A percentile compares a stretch with the other conserved stretches of the same genome.
Conservation (phyloP, 2,329 filamentous ascomycete genomes). For the Phyllosticta ampelicida region DNA sequence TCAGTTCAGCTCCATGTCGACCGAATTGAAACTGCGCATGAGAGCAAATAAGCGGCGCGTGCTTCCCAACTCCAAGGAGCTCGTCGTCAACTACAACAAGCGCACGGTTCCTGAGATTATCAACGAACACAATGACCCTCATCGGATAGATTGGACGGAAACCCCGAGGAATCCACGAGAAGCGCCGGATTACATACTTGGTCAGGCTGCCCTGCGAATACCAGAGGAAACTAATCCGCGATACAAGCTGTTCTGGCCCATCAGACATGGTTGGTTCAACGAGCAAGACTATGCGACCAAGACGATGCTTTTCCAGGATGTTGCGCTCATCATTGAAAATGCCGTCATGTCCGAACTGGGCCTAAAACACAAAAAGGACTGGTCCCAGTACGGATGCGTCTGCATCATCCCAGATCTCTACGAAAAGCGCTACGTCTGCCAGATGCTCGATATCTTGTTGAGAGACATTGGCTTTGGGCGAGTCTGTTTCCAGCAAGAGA, state of each 20-base stretch:
- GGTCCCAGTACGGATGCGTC: constrained; percentile 89
- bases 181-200: constrained; percentile 69
- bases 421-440: constrained; percentile 84
- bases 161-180: constrained; percentile 48
- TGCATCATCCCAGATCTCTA: constrained; percentile 95
- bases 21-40: constrained; percentile 83
- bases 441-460: constrained; percentile 74
- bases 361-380: constrained; percentile 64
- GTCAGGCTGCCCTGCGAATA: constrained; percentile 71
- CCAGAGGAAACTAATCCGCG: constrained; percentile 81
- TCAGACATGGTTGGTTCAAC: constrained; percentile 78
- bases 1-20: constrained; percentile 68
- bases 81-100: constrained; percentile 90
- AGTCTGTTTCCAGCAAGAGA: constrained; percentile 93
- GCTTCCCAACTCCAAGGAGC: constrained; percentile 91
- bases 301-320: constrained; percentile 73
- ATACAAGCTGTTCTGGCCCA: constrained; percentile 89
- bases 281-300: constrained; percentile 77
- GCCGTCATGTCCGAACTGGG: constrained; percentile 79
- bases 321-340: constrained; percentile 76
- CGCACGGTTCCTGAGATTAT: constrained; percentile 77
- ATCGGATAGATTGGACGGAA: constrained; percentile 94
- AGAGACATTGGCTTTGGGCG: constrained; percentile 81
- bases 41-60: constrained; percentile 89
- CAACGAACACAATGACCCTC: constrained; percentile 84